phyloP scores from a whole-genome alignment of 495 filamentous ascomycete genomes.

The Podospora didyma region DNA sequence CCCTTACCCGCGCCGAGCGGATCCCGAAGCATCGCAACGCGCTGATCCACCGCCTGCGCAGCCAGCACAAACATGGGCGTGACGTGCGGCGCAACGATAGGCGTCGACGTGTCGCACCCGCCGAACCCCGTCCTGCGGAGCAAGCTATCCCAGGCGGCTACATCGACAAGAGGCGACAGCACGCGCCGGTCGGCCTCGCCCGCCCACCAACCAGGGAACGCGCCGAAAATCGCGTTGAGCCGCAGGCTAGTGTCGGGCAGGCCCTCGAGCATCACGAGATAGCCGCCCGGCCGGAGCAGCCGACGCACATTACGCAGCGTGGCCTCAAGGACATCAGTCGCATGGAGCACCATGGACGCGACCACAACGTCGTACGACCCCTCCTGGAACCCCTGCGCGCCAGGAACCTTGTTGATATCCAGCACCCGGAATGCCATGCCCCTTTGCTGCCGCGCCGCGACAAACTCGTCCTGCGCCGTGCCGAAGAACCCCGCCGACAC shows the following conservation, averaged over 20 bases:
- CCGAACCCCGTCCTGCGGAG: neutral
- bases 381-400: constrained; percentile 38
- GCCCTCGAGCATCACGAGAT: constrained; percentile 24
- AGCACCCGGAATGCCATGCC: constrained; percentile 40
- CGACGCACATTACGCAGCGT: constrained; percentile 38
- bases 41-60: no score
- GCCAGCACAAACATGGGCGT: no score
- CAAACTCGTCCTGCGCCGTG: constrained; percentile 4
- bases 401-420: constrained; percentile 38
- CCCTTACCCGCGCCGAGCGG: no score
- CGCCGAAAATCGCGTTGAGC: constrained; percentile 18
- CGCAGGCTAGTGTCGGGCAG: neutral
- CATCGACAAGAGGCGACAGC: neutral
- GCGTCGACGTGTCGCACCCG: no score
- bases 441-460: constrained; percentile 21
- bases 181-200: constrained; percentile 18
- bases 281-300: constrained; percentile 45
- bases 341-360: constrained; percentile 41
- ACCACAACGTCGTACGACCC: constrained; percentile 48
- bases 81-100: no score
- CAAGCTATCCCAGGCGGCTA: neutral
- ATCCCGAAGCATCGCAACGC: no score
- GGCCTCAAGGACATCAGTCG: constrained; percentile 33
- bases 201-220: constrained; percentile 48
- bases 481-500: constrained; percentile 42